These are phyloP conservation scores for Eucommia ulmoides DNA, from an alignment of 257 asterid genomes.

Conservation along the genomic window DNA sequence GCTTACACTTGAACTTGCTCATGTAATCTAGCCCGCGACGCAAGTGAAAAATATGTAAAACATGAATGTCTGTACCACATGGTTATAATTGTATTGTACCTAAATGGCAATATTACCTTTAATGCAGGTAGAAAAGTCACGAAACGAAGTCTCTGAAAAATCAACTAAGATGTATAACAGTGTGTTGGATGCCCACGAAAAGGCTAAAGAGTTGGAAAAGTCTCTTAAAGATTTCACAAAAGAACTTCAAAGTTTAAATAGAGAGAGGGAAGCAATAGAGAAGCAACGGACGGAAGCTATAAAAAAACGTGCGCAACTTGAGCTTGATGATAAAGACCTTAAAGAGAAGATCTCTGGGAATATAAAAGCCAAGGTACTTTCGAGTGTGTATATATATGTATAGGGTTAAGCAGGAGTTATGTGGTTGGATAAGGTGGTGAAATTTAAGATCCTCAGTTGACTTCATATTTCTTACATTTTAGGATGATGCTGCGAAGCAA, in stretches of 20 bases:
- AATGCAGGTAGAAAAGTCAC: conserved; percentile 77
- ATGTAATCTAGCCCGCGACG: too few relatives aligned
- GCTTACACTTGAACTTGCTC: too few relatives aligned
- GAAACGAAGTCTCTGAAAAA: conserved; percentile 51
- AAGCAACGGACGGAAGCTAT: conserved; percentile 80
- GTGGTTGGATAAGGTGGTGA: conserved; percentile 4
- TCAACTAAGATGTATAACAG: conserved; percentile 56
- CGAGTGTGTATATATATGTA: too few relatives aligned
- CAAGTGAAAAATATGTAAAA: too few relatives aligned
- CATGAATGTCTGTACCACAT: too few relatives aligned
- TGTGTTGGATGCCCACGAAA: conserved; percentile 75
- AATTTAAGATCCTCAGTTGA: conserved; percentile 9
- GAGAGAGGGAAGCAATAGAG: conserved; percentile 81
- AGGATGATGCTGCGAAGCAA: conserved; percentile 82
- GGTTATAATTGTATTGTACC: not conserved
- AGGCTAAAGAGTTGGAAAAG: conserved; percentile 75
- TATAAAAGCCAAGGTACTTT: conserved; percentile 77
- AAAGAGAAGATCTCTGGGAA: conserved; percentile 66
- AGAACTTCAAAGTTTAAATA: conserved; percentile 67
- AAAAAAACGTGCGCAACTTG: conserved; percentile 79
- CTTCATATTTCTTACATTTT: conserved; percentile 22
- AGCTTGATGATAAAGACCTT: conserved; percentile 82
- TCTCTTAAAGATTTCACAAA: conserved; percentile 57
- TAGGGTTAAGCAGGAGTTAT: too few relatives aligned
- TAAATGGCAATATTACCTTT: too few relatives aligned